Evolutionary conservation across 495 filamentous ascomycete species (phyloP).

Genomic region (Podospora didyma): DNA sequence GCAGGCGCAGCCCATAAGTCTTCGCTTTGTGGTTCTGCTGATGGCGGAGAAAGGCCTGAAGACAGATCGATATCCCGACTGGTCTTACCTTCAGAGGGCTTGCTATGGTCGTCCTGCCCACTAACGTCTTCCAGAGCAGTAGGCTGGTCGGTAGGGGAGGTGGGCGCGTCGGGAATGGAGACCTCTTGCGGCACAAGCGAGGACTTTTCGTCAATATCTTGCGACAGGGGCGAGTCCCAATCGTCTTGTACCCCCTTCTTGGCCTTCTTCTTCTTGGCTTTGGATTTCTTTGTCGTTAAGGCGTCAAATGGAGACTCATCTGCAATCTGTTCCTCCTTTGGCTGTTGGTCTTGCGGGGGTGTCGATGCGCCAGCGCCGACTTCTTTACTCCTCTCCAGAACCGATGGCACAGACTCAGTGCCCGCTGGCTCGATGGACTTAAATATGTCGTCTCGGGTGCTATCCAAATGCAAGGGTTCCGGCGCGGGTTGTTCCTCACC

Average conservation of each 20-base stretch:
- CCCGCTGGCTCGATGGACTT: background rate
- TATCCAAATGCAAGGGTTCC: background rate
- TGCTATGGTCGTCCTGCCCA: background rate
- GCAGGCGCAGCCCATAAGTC: constrained; percentile 11
- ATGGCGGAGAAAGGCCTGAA: background rate
- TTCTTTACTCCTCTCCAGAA: background rate
- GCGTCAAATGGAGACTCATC: background rate
- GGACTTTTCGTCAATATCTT: background rate
- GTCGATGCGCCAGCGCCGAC: constrained; percentile 1
- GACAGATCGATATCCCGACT: background rate
- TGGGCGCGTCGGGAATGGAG: no score
- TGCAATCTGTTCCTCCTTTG: background rate
- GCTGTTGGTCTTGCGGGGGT: background rate
- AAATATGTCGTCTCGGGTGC: background rate
- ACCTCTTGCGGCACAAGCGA: no score
- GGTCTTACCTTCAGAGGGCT: background rate
- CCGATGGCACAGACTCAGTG: background rate
- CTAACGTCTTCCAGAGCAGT: background rate
- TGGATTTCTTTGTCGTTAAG: constrained; percentile 21
- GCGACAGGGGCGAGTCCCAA: background rate
- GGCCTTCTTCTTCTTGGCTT: constrained; percentile 32
- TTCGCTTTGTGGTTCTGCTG: background rate
- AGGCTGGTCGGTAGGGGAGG: background rate
- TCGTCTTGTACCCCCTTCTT: constrained; percentile 14
- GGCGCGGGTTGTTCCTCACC: background rate